Evolutionary conservation across 2,329 filamentous ascomycete species (phyloP).

Genomic region (Alternaria gansuensis): DNA sequence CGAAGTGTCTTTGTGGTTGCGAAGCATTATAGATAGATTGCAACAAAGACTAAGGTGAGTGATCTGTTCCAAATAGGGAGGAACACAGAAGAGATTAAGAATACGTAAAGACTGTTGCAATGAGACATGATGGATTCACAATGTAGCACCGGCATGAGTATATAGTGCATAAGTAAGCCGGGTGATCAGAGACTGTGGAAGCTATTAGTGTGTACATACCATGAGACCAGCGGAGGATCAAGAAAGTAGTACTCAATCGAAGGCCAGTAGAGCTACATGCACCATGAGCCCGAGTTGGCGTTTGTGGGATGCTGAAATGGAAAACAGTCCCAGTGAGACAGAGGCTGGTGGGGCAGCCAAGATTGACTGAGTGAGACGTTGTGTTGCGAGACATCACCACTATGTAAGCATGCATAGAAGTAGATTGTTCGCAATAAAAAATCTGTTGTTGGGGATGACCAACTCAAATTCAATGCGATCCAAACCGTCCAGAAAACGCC

Average conservation of each 20-base stretch:
- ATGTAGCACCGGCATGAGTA: neutral
- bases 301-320: neutral
- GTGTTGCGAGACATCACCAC: neutral
- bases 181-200: neutral
- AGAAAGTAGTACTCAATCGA: neutral
- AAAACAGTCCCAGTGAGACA: neutral
- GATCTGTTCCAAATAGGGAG: constrained; percentile 6
- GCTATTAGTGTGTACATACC: constrained; percentile 1
- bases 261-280: neutral
- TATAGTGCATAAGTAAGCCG: constrained; percentile 1
- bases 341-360: neutral
- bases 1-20: neutral
- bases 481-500: constrained; percentile 35
- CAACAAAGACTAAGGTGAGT: neutral
- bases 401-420: neutral
- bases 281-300: neutral
- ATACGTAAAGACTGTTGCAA: constrained; percentile 3
- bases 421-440: neutral
- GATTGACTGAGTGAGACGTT: neutral
- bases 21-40: constrained; percentile 1
- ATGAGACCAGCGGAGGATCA: neutral
- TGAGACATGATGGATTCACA: constrained; percentile 15
- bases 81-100: constrained; percentile 6
- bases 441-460: constrained; percentile 6
- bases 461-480: constrained; percentile 38